phyloP scores from a whole-genome alignment of 352 stramenopile species.

The Blastocystis sp. region DNA sequence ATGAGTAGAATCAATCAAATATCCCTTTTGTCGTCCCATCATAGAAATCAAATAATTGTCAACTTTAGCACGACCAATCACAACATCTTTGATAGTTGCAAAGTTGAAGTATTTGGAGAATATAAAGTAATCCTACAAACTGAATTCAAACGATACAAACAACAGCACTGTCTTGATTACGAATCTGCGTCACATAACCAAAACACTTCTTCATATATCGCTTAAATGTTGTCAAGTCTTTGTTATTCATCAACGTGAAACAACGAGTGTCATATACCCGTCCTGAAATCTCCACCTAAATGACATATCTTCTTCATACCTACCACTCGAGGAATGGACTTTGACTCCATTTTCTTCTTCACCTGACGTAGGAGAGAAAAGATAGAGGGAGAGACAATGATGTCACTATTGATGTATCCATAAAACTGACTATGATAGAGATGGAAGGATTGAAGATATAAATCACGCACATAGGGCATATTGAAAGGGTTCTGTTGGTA shows the following conservation, averaged over 20 bases:
- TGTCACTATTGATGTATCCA: constrained; percentile 48
- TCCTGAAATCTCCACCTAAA: constrained; percentile 36
- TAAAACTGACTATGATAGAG: background rate
- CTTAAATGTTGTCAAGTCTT: background rate
- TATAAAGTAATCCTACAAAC: constrained; percentile 47
- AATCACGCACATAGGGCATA: constrained; percentile 33
- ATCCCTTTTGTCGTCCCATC: background rate
- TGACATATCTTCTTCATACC: background rate
- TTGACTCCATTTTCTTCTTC: background rate
- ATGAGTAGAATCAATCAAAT: constrained; percentile 29
- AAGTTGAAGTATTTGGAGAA: constrained; percentile 27
- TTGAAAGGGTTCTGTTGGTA: constrained; percentile 38
- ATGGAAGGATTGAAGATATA: constrained; percentile 31
- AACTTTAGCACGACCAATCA: constrained; percentile 31
- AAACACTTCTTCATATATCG: constrained; percentile 1
- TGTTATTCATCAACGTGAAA: background rate
- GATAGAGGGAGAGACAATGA: background rate
- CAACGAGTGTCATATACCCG: constrained; percentile 6
- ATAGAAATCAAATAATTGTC: constrained; percentile 53
- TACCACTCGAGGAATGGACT: background rate
- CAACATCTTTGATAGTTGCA: background rate
- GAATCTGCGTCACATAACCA: background rate
- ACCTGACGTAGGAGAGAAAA: constrained; percentile 30
- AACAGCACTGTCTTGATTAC: constrained; percentile 22
- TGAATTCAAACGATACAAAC: background rate